These are phyloP conservation scores for Diversispora epigaea DNA, from an alignment of 192 early-diverging fungal species.

Conservation along the genomic window DNA sequence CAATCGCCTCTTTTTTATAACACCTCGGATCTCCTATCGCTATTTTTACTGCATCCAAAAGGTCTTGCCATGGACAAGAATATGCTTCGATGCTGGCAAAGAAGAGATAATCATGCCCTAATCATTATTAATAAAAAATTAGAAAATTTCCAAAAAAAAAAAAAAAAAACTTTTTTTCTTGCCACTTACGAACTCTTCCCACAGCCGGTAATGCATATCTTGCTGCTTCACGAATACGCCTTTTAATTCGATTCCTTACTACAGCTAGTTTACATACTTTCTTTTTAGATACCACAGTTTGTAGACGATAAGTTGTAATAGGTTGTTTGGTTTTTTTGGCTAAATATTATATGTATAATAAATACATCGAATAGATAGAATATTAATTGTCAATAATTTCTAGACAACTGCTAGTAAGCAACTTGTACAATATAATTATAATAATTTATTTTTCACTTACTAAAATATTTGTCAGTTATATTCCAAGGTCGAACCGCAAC, in stretches of 20 bases:
- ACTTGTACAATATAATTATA: neutral
- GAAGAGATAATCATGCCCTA: slow-evolving; percentile 24
- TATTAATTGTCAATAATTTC: neutral
- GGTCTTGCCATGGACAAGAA: neutral
- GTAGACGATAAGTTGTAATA: slow-evolving; percentile 10
- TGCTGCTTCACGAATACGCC: slow-evolving; percentile 7
- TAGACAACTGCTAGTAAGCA: no score
- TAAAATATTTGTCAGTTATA: slow-evolving; percentile 10
- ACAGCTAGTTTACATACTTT: slow-evolving; percentile 12
- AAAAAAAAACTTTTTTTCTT: neutral
- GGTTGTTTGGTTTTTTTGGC: slow-evolving; percentile 15
- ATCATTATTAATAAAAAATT: neutral
- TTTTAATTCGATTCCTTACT: slow-evolving; percentile 8
- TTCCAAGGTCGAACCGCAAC: neutral
- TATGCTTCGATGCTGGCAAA: slow-evolving; percentile 2
- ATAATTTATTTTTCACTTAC: neutral
- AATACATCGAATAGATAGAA: neutral
- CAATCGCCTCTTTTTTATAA: neutral
- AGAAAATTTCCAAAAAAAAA: neutral
- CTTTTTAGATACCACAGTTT: slow-evolving; percentile 16
- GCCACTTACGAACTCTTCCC: slow-evolving; percentile 4
- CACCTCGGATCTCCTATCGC: slow-evolving; percentile 1
- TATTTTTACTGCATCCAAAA: neutral
- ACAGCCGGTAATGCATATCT: slow-evolving; percentile 4
- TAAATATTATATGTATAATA: neutral